Base-by-base conservation (phyloP, 2,329 filamentous ascomycete species). In the Sarocladium brachiariae region DNA sequence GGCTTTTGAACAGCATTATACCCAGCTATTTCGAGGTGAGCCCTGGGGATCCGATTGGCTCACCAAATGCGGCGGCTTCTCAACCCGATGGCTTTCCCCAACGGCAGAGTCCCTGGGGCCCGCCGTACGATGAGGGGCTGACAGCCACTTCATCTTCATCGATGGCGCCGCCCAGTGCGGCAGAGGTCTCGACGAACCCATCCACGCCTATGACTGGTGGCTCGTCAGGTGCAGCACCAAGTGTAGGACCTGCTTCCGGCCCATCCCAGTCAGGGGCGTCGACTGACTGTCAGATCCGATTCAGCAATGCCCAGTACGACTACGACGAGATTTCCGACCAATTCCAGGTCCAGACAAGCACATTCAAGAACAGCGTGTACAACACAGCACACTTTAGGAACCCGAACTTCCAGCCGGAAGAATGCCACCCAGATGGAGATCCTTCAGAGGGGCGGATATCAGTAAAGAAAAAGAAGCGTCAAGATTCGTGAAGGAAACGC, bases 361-460 rank as follows among this genome's bases (percentile, higher is more conserved):
- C 77, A 1, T 86, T 86, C 59, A 82, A 81, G 59, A 84, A 85
- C 56, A 82, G 77, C 49, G 78, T 84, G 50, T 84, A 80, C 66
- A 86, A 85, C 58, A 75, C 75, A 43, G 81, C 82, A 1, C 83
- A 86, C 60, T 86, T 80, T 57, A 80, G 81, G 53, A 86, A 86
- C 55, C 78, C 80, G 2, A 71, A 73, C 38, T 73, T 73, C 46
- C 70, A 72, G 31, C 70, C 70, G 0, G 70, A 78, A 25, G 46
- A 49, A n/a, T 49, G 46, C 10, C 30, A 25, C 14, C 46, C 46
- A 16, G 33, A 37, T 27, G 46, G 21, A 3, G 46, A 49, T 6
- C 10, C 16, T 2, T 25, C 27, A 10, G 46, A 49, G 11, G 16
- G 25, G 18, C 30, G 46, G 3, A 13, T 21, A 6, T 49, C 46